These are phyloP conservation scores for Clavaria fumosa DNA, from an alignment of 768 basidiomycete genomes.

Conservation along the genomic window DNA sequence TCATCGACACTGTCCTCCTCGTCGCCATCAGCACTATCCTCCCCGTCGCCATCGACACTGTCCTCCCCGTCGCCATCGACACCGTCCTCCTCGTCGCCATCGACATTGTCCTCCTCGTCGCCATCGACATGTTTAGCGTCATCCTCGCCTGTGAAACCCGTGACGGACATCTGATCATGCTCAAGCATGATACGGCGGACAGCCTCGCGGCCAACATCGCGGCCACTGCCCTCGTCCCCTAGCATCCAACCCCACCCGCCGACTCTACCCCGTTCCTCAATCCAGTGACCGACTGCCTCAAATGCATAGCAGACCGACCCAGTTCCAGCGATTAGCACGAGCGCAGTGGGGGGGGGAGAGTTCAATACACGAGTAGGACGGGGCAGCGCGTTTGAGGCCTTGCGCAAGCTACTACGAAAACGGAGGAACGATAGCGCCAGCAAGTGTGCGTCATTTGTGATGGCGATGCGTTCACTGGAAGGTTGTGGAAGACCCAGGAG, in stretches of 20 bases:
- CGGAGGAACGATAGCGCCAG: slow-evolving; percentile 64
- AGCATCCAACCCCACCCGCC: slow-evolving; percentile 81
- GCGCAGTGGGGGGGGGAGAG: slow-evolving; percentile 42
- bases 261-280: slow-evolving; percentile 50
- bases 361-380: too few species aligned
- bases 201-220: slow-evolving; percentile 62
- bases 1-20: too few species aligned
- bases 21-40: too few species aligned
- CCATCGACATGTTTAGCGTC: too few species aligned
- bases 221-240: slow-evolving; percentile 76
- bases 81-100: too few species aligned
- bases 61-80: too few species aligned
- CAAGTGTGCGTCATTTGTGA: slow-evolving; percentile 76
- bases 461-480: slow-evolving; percentile 33
- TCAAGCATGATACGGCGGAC: slow-evolving; percentile 50
- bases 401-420: too few species aligned
- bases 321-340: slow-evolving; percentile 70
- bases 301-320: slow-evolving; percentile 67
- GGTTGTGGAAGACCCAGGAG: slow-evolving; percentile 52
- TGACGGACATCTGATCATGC: slow-evolving; percentile 33
- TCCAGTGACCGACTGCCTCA: slow-evolving; percentile 22
- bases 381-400: too few species aligned
- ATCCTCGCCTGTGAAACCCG: too few species aligned
- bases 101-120: too few species aligned
- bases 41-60: too few species aligned